Base-by-base conservation (phyloP, 2,329 filamentous ascomycete species). In the Aspergillus chevalieri region DNA sequence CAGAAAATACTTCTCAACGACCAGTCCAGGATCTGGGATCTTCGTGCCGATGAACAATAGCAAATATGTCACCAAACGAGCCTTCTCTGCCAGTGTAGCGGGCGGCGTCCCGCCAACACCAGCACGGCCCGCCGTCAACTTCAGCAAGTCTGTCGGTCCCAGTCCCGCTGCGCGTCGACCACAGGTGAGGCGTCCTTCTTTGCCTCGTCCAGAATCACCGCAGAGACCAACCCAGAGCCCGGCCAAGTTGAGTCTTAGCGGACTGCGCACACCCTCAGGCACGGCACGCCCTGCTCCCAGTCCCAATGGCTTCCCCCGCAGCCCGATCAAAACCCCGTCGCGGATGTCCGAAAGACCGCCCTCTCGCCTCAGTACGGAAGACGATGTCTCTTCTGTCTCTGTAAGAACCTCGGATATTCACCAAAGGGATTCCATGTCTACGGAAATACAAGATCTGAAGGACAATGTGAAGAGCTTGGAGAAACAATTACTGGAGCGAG, bases 171-270 rank as follows among this genome's bases (percentile, higher is more conserved):
- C 81, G 44, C 81, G 84, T 59, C 91, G 87, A 66, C 74, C 79
- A 4, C 83, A 81, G 58, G 72, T 82, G 43, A 64, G 72, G 42
- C 82, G 90, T 50, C 83, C 85, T 7, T 95, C 91, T 1, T 75
- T 95, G n/a, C 82, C 87, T 47, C 86, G 91, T 26, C 87, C 93
- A 4, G 91, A 95, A 56, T 96, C 92, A 2, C 93, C 92, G 3
- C 77, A 80, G 44, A 15, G 38, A 19, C 38, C 10, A 1, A 75
- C 82, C 46, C 78, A 84, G 2, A 76, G 73, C 36, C 73, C 81
- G 34, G 77, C 77, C 6, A 81, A 79, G 61, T 74, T 79, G 48
- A 74, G 71, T 43, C 71, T 78, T 15, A 69, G 74, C 30, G 77
- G 82, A 10, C 74, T 84, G 26, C 76, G 84, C 52, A 67, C 70